Base-by-base conservation (phyloP, 805 yeast species). In the Metschnikowia dekortorum region DNA sequence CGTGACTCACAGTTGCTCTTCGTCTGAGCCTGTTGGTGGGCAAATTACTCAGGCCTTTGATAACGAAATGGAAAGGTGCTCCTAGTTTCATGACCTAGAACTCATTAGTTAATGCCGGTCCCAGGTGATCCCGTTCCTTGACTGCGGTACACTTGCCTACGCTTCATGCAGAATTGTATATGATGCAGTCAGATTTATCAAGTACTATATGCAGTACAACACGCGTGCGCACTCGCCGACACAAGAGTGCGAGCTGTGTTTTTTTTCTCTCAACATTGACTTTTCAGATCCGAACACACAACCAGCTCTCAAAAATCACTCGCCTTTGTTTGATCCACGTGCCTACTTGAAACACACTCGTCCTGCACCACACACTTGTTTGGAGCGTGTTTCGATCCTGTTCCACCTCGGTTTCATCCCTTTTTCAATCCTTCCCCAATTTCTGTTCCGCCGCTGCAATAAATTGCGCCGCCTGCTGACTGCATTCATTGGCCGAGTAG, bases 251-350 rank as follows among this genome's bases (percentile, higher is more conserved):
- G 45, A 42, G 43, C 43, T 30, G 45, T 42, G 45, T 42, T 42
- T 42, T 42, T 42, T 42, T 42, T 42, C 45, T 42, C 45, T 42
- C 45, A 42, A 42, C 45, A 42, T 42, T 42, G 45, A 26, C 45
- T 42, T 32, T 29, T 42, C 31, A 34, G 38, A 42, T 42, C 45
- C 37, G 45, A 42, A 42, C 45, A 32, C 22, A 42, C 38, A 39
- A 16, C 45, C 30, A 22, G 22, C 38, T 33, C 37, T 33, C 45
- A 33, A 22, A 26, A 16, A 26, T 33, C 38, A 22, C 38, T 26
- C 45, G 38, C 38, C 45, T 18, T 33, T 33, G 45, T 42, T 33
- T n/a, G 45, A 42, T 11, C n/a, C 32, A 42, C 38, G 45, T 42
- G 45, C 31, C 10, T 33, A 26, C 13, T 26, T 29, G 32, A 18